Evolutionary conservation across 73 alveolate species (phyloP).

Genomic region (Tetrahymena elliotti): DNA sequence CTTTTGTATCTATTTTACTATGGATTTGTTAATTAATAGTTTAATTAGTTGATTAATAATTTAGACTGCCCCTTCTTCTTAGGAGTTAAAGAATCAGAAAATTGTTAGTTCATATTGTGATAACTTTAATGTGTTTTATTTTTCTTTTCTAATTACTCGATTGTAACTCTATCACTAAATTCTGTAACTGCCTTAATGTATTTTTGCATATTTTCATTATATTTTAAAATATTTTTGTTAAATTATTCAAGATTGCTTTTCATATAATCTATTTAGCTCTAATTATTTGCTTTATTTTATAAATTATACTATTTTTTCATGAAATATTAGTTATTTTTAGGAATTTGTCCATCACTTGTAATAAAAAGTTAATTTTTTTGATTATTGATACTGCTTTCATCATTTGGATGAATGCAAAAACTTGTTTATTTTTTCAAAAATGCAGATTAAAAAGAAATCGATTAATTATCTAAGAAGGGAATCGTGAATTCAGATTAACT

Average conservation of each 20-base stretch:
- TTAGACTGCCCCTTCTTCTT: not conserved
- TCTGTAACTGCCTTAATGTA: not conserved
- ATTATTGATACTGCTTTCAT: not conserved
- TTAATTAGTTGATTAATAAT: not conserved
- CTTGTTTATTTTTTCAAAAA: not conserved
- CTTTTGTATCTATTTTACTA: not conserved
- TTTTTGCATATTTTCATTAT: not conserved
- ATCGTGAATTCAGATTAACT: not conserved
- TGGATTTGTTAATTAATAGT: not conserved
- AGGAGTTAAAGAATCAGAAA: not conserved
- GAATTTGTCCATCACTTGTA: not conserved
- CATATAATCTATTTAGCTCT: not conserved
- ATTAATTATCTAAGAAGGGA: not conserved
- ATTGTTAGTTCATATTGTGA: not conserved
- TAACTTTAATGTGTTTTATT: no score
- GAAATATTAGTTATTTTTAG: no score
- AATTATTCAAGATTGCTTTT: not conserved
- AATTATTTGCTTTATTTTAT: not conserved
- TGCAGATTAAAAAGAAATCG: not conserved
- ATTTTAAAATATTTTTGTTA: not conserved
- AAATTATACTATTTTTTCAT: no score
- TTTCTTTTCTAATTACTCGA: not conserved
- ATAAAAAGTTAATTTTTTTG: not conserved
- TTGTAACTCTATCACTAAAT: not conserved
- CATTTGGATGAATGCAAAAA: not conserved